Evolutionary conservation across 192 early-diverging fungal genomes (phyloP).

Genomic region (Funneliformis geosporum): DNA sequence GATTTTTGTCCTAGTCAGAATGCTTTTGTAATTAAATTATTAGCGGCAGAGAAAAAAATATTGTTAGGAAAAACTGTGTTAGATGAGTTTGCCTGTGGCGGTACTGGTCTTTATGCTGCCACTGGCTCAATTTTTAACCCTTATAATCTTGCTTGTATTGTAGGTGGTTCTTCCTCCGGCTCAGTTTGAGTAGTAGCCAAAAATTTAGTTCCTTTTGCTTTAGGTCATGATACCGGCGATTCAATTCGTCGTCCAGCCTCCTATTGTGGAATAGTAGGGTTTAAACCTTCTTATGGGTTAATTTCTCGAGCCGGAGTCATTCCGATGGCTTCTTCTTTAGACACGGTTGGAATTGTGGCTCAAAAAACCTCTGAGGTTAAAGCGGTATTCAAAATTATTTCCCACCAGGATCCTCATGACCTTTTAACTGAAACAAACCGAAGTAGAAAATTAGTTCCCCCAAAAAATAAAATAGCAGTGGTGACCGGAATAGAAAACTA

Average conservation of each 20-base stretch:
- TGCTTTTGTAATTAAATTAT: too few species aligned
- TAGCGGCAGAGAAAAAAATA: not conserved
- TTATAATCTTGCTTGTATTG: conserved; percentile 23
- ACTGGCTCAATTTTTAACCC: conserved; percentile 30
- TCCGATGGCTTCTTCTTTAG: conserved; percentile 52
- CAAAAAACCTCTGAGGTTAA: not conserved
- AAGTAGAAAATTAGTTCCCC: not conserved
- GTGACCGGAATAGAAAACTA: too few species aligned
- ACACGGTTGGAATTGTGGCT: conserved; percentile 55
- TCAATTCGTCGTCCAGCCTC: conserved; percentile 59
- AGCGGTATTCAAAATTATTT: not conserved
- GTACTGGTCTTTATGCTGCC: not conserved
- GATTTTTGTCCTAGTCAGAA: too few species aligned
- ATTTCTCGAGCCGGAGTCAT: conserved; percentile 55
- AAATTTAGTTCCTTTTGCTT: conserved; percentile 34
- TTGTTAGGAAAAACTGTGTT: conserved; percentile 25
- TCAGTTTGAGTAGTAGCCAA: conserved; percentile 33
- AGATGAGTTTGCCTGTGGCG: conserved; percentile 18
- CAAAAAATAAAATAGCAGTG: too few species aligned
- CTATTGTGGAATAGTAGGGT: conserved; percentile 59
- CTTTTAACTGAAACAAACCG: not conserved
- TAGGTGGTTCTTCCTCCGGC: conserved; percentile 36
- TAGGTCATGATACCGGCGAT: conserved; percentile 63
- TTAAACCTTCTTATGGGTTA: conserved; percentile 63
- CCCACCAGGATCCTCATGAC: not conserved